Conservation (phyloP, 2,329 filamentous ascomycete species). For the Decorospora gaudefroyi region DNA sequence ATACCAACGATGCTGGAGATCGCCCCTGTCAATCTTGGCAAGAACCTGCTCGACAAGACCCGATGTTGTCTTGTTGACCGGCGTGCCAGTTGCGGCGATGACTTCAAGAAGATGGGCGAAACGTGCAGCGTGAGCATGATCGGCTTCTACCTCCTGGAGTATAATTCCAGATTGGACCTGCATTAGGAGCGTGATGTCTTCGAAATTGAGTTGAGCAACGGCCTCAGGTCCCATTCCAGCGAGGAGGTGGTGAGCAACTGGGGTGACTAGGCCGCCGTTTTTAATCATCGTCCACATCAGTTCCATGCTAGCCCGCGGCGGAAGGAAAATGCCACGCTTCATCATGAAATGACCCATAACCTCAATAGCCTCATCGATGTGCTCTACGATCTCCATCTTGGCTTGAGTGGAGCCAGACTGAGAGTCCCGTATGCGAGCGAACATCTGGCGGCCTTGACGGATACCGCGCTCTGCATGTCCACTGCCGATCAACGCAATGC, state of each 20-base stretch:
- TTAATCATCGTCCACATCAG: conserved; percentile 68
- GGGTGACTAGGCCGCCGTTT: conserved; percentile 64
- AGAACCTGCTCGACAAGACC: conserved; percentile 63
- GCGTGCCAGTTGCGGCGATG: conserved; percentile 57
- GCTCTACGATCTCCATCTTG: conserved; percentile 66
- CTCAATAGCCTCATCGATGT: conserved; percentile 85
- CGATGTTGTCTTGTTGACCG: conserved; percentile 61
- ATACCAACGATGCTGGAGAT: conserved; percentile 62
- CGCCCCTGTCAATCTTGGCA: conserved; percentile 56
- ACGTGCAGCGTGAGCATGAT: conserved; percentile 62
- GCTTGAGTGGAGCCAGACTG: conserved; percentile 54
- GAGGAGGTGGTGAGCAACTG: conserved; percentile 64
- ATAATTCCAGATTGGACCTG: conserved; percentile 62
- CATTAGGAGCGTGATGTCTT: conserved; percentile 62
- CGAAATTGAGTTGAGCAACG: conserved; percentile 59
- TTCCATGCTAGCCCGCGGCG: conserved; percentile 61
- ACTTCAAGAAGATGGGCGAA: conserved; percentile 66
- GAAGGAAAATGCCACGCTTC: conserved; percentile 57
- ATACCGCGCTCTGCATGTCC: conserved; percentile 83
- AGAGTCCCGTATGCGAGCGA: conserved; percentile 74
- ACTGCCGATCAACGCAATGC: conserved; percentile 82
- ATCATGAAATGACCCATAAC: conserved; percentile 65
- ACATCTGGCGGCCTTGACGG: conserved; percentile 80
- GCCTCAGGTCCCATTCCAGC: conserved; percentile 64
- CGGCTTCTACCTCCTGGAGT: conserved; percentile 53